Percentiles rank a stretch among this genome's conserved stretches.
Evolutionary conservation across 2,329 filamentous ascomycete species (phyloP).

Genomic region (Fusarium tupiense): DNA sequence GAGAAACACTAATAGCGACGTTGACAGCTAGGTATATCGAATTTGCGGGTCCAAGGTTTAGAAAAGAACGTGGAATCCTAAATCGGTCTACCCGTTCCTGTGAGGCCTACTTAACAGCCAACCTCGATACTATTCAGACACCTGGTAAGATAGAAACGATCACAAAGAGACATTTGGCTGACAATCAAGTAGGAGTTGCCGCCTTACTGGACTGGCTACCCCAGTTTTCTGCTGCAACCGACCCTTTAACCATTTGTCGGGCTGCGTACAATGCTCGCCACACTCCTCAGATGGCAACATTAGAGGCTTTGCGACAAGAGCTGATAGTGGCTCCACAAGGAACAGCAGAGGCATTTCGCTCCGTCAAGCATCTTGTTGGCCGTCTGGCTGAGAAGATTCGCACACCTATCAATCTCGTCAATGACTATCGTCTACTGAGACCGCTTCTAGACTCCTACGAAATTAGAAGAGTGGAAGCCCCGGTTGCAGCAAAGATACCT

Average conservation of each 20-base stretch:
- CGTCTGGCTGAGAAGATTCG: conserved; percentile 55
- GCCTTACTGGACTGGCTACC: conserved; percentile 16
- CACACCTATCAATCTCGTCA: conserved; percentile 51
- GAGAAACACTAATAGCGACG: neutral
- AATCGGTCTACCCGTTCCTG: conserved; percentile 20
- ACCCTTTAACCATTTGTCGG: conserved; percentile 6
- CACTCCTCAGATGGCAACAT: conserved; percentile 22
- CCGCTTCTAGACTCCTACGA: conserved; percentile 47
- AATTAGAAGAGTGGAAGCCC: conserved; percentile 37
- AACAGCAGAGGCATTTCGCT: conserved; percentile 36
- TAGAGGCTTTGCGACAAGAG: conserved; percentile 21
- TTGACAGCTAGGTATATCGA: conserved; percentile 3
- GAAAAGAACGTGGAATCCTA: conserved; percentile 34
- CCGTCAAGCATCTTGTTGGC: conserved; percentile 55
- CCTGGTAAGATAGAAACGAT: neutral
- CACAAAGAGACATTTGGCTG: neutral
- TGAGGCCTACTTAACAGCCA: conserved; percentile 2
- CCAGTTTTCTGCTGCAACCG: neutral
- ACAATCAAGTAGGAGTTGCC: neutral
- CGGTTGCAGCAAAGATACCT: conserved; percentile 30
- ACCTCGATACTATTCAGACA: neutral
- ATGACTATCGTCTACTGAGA: conserved; percentile 43
- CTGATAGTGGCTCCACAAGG: neutral
- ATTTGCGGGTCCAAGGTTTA: conserved; percentile 40
- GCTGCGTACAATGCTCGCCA: conserved; percentile 25